Evolutionary conservation across 257 asterid species (phyloP), one percentile per base, ranked within the genome.

Genomic region (Ilex asprella): DNA sequence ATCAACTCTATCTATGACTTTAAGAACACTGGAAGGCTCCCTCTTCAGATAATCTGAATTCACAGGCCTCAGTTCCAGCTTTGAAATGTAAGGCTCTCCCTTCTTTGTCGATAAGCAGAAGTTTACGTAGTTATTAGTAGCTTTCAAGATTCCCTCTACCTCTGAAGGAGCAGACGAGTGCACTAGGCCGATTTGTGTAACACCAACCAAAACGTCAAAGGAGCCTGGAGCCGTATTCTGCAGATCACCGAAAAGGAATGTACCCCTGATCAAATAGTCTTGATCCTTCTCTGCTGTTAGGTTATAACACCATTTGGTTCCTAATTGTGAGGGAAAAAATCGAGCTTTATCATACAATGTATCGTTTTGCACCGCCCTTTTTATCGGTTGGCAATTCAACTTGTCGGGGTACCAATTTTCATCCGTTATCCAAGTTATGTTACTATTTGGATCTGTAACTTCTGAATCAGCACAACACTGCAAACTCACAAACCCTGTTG

Each of bases 401-500:
- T 69, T 70, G 43, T 74, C 78, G 14, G 83, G 76, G 59, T 65
- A 72, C 82, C 83, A 83, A 44, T 6, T 65, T 27, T 67, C 75
- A 74, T 81, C 84, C 10, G 74, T 30, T 56, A 64, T 47, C 72
- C 85, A 84, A 35, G 61, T 59, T 61, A 79, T 76, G 30, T 47
- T 68, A 10, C 79, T 84, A 16, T 43, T 41, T 31, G 62, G 57
- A 5, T 79, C 84, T 7, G 39, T 61, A 30, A 49, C 73, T 30
- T 69, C 61, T 30, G 66, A 56, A 32, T 50, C 63, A 9, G 80
- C 77, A 55, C 91, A 81, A 52, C 84, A 76, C 35, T 74, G 67
- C 46, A 84, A 70, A 70, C 87, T 84, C 27, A 81, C 16, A 72
- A 75, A 81, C 62, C 78, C 91, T 81, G 85, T 58, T 60, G 5